These are phyloP conservation scores for Solanum etuberosum DNA, from an alignment of 257 asterid species.

Conservation along the genomic window DNA sequence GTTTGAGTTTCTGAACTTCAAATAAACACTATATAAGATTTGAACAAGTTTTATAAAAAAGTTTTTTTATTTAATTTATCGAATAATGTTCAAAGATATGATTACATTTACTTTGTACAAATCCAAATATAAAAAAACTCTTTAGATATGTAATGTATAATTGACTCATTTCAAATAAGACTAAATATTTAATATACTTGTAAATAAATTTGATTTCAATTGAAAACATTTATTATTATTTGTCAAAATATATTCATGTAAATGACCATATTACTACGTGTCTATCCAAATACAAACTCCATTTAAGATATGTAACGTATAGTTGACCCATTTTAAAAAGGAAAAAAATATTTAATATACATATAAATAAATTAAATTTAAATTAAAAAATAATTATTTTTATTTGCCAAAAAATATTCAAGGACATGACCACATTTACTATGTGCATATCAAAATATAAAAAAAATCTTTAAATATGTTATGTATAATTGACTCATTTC, in stretches of 20 bases:
- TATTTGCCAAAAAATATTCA: not conserved
- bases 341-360: not conserved
- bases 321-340: not conserved
- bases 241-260: not conserved
- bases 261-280: not conserved
- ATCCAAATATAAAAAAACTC: not conserved
- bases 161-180: not conserved
- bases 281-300: not conserved
- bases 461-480: not conserved
- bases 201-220: no score
- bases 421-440: not conserved
- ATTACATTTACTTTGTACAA: not conserved
- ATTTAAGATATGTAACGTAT: not conserved
- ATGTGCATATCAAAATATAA: not conserved
- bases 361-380: no score
- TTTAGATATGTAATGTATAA: not conserved
- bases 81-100: not conserved
- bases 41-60: no score
- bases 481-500: not conserved
- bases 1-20: not conserved
- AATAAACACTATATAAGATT: not conserved
- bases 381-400: not conserved
- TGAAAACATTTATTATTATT: not conserved
- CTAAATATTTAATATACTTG: not conserved
- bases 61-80: not conserved